Percentiles rank a stretch among this genome's conserved stretches.
Evolutionary conservation across 83 land plant genomes (phyloP).

Genomic region (Larix sibirica): DNA sequence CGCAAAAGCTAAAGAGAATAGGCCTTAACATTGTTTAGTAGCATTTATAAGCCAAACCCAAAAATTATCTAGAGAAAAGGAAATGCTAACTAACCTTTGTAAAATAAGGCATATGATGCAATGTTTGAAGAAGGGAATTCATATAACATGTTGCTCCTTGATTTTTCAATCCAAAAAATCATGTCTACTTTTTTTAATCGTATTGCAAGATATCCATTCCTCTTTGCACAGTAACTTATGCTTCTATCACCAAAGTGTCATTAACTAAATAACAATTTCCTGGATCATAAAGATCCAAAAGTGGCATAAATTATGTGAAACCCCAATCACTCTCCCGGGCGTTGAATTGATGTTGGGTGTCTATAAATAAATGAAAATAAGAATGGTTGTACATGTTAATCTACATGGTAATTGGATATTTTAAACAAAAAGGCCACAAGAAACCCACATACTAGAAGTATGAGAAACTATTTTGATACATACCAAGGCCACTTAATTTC

Average conservation of each 20-base stretch:
- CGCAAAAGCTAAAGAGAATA: neutral
- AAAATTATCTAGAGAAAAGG: neutral
- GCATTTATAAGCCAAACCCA: neutral
- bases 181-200: neutral
- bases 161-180: slow-evolving; percentile 46
- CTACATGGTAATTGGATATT: neutral
- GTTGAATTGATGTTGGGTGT: slow-evolving; percentile 71
- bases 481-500: too few relatives aligned
- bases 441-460: too few relatives aligned
- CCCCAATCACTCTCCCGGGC: slow-evolving; percentile 81
- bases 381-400: neutral
- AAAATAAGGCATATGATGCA: slow-evolving; percentile 51
- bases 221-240: slow-evolving; percentile 33
- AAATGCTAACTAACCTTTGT: slow-evolving; percentile 33
- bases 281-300: slow-evolving; percentile 68
- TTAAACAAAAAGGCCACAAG: too few relatives aligned
- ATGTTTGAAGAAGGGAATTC: slow-evolving; percentile 59
- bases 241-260: slow-evolving; percentile 63
- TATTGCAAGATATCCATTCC: neutral
- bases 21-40: neutral
- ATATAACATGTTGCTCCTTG: slow-evolving; percentile 59
- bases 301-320: slow-evolving; percentile 80
- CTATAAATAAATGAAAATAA: slow-evolving; percentile 30
- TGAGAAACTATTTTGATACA: too few relatives aligned
- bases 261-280: slow-evolving; percentile 61